These are phyloP conservation scores for Scedosporium apiospermum DNA, from an alignment of 2,329 filamentous ascomycete genomes.

Conservation along the genomic window DNA sequence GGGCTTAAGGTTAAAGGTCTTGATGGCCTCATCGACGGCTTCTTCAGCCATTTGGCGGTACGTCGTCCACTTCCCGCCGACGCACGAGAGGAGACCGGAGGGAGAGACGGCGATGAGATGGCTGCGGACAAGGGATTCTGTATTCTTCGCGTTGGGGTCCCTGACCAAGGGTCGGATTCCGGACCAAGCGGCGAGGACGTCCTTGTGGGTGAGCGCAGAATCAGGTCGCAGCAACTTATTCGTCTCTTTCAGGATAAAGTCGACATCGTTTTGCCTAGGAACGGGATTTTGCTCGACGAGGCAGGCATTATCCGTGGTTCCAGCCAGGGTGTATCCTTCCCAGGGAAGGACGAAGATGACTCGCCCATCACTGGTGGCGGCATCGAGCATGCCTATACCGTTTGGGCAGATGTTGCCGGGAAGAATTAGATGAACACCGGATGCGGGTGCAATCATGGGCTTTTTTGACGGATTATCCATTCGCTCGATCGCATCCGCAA, in stretches of 20 bases:
- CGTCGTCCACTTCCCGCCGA: conserved; percentile 81
- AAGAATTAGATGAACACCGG: conserved; percentile 75
- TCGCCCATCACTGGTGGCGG: conserved; percentile 72
- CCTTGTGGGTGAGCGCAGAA: conserved; percentile 62
- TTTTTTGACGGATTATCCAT: conserved; percentile 63
- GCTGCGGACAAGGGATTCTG: conserved; percentile 73
- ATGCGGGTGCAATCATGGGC: conserved; percentile 70
- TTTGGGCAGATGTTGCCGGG: conserved; percentile 70
- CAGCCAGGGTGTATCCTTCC: conserved; percentile 79
- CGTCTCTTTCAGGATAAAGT: conserved; percentile 74
- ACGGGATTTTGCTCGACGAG: conserved; percentile 59
- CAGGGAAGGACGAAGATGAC: conserved; percentile 84
- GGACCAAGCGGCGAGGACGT: conserved; percentile 75
- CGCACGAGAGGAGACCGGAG: conserved; percentile 69
- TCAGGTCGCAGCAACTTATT: conserved; percentile 67
- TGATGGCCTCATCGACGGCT: conserved; percentile 69
- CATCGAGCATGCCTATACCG: conserved; percentile 76
- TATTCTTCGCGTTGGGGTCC: conserved; percentile 73
- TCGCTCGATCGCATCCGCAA: conserved; percentile 70
- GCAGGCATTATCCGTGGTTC: conserved; percentile 70
- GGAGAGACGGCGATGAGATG: conserved; percentile 68
- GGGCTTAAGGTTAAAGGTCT: conserved; percentile 51
- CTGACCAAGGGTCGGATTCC: conserved; percentile 73
- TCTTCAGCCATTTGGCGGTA: conserved; percentile 86
- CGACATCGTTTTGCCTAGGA: conserved; percentile 67